Percentiles rank a stretch among this genome's conserved stretches.
These are phyloP conservation scores for Diaporthe helianthi DNA, from an alignment of 2,329 filamentous ascomycete genomes.

Conservation along the genomic window DNA sequence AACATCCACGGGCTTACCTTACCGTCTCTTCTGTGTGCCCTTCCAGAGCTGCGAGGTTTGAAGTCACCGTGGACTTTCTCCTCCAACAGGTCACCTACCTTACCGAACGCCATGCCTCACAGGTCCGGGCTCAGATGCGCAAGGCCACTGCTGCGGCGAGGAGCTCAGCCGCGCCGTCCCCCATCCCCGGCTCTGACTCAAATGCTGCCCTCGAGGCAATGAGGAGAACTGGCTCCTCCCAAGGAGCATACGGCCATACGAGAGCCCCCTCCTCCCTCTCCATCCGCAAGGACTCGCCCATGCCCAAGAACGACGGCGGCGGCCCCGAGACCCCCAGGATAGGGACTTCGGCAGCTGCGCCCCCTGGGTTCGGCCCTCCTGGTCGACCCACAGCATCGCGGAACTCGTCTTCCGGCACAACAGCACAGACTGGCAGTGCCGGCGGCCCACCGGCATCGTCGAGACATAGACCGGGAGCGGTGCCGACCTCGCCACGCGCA, in stretches of 20 bases:
- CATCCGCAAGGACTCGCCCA: conserved; percentile 63
- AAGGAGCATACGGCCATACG: conserved; percentile 43
- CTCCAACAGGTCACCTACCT: conserved; percentile 94
- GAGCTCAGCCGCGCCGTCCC: conserved; percentile 62
- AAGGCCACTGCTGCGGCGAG: conserved; percentile 67
- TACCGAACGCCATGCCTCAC: conserved; percentile 87
- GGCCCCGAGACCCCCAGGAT: conserved; percentile 52
- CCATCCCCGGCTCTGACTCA: conserved; percentile 59
- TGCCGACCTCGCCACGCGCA: conserved; percentile 36
- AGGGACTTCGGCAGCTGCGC: conserved; percentile 38
- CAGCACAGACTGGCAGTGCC: conserved; percentile 39
- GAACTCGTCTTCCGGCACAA: conserved; percentile 56
- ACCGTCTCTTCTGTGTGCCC: conserved; percentile 29
- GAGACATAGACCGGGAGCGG: conserved; percentile 40
- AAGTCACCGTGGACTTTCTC: conserved; percentile 86
- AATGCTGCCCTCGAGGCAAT: conserved; percentile 52
- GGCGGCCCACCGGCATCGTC: conserved; percentile 28
- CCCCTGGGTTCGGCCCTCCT: conserved; percentile 31
- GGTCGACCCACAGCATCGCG: conserved; percentile 55
- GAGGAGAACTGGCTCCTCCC: conserved; percentile 56
- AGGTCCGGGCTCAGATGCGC: conserved; percentile 89
- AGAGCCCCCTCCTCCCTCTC: conserved; percentile 62
- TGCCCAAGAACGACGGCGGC: conserved; percentile 55
- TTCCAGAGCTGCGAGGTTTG: conserved; percentile 73
- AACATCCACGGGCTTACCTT: conserved; percentile 16